Percentiles rank a stretch among this genome's conserved stretches.
phyloP scores from a whole-genome alignment of 139 green algal species.

The Limnomonas spitsbergensis region DNA sequence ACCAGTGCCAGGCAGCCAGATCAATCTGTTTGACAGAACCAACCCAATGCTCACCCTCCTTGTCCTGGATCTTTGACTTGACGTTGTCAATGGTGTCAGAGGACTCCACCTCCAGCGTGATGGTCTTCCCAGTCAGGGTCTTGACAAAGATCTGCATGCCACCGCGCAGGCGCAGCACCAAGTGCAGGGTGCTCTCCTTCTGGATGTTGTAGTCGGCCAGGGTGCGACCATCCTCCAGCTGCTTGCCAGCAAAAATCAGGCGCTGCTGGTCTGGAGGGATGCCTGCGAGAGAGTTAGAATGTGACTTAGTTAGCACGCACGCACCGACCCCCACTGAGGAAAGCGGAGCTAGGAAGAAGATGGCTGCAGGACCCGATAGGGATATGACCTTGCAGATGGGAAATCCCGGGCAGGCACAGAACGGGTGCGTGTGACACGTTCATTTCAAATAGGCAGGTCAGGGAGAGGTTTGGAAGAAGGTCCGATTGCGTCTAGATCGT shows the following conservation, averaged over 20 bases:
- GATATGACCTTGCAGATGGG: too few relatives aligned
- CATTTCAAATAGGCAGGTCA: neutral
- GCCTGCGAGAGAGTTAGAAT: slow-evolving; percentile 27
- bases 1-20: too few relatives aligned
- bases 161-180: slow-evolving; percentile 94
- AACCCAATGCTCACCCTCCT: slow-evolving; percentile 78
- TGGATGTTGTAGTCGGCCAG: slow-evolving; percentile 98
- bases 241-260: slow-evolving; percentile 95
- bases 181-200: slow-evolving; percentile 97
- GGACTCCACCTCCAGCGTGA: slow-evolving; percentile 73
- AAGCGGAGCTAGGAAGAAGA: too few relatives aligned
- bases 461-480: too few relatives aligned
- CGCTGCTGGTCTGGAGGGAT: slow-evolving; percentile 96
- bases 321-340: too few relatives aligned
- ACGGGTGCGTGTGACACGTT: too few relatives aligned
- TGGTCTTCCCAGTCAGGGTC: slow-evolving; percentile 93
- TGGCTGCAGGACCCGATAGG: too few relatives aligned
- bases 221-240: slow-evolving; percentile 93
- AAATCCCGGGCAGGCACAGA: too few relatives aligned
- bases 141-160: slow-evolving; percentile 97
- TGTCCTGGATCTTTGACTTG: slow-evolving; percentile 92
- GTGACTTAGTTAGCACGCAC: too few relatives aligned
- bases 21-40: too few relatives aligned
- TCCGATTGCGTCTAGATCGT: too few relatives aligned
- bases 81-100: slow-evolving; percentile 89